Evolutionary conservation across 352 stramenopile genomes (phyloP), one percentile per base, ranked within the genome.

Genomic region (Globisporangium paddicum): DNA sequence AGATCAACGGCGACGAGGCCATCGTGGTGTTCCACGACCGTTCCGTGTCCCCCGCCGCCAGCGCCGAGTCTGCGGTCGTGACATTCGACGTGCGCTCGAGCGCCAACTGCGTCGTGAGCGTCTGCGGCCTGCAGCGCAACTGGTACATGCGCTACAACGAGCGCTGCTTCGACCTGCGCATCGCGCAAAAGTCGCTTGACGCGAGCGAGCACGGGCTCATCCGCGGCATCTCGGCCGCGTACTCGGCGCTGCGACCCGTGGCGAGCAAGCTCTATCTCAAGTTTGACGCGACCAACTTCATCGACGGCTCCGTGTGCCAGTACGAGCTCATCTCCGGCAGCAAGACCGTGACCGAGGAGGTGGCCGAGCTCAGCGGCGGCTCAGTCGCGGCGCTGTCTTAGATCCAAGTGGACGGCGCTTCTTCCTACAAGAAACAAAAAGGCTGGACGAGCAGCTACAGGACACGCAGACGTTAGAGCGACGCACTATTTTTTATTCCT

Each of bases 251-350:
- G 16, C 72, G 69, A 14, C 82, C 77, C 1, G 73, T 86, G 23
- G 82, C 82, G 32, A 71, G 63, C 19, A 87, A 82, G 51, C 66
- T 91, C 46, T 91, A 89, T 62, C 71, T 91, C 50, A 91, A 91
- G 60, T 91, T 91, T 52, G 82, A 91, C 66, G 65, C 74, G 40
- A 77, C 69, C 28, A 91, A 91, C 66, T 87, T 86, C 35, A 89
- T 91, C 53, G 75, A 88, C 67, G 77, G 72, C 56, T 77, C 68
- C 10, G 66, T 55, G 42, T 91, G 82, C 68, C 56, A 85, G 63
- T 91, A 91, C 63, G 68, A 88, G 63, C 77, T 91, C 55, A 62
- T 89, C 16, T 72, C 71, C 5, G 82, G 79, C 57, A 77, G 56
- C 66, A 91, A 91, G 74, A 79, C 60, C 5, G 66, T 87, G 19